Evolutionary conservation across 2,329 filamentous ascomycete species (phyloP).

Genomic region (Colletotrichum sp.): DNA sequence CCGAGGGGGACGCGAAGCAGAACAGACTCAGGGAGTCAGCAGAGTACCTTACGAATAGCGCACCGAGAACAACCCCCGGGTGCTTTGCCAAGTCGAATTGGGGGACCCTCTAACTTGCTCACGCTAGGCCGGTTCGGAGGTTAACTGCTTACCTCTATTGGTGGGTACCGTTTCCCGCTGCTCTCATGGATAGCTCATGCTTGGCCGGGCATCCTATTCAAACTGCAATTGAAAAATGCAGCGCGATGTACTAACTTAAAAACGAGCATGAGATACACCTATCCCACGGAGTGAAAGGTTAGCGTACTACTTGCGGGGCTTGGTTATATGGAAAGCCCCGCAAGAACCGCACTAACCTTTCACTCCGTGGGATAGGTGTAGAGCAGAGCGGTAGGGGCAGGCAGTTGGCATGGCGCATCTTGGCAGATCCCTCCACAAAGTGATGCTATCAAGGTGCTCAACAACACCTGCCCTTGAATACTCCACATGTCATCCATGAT

Average conservation of each 20-base stretch:
- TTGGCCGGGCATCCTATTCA: neutral
- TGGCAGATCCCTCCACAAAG: neutral
- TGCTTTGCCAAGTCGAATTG: neutral
- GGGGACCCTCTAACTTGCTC: slow-evolving; percentile 7
- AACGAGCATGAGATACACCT: neutral
- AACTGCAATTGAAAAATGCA: neutral
- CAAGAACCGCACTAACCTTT: no score
- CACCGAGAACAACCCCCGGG: neutral
- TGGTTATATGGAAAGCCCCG: no score
- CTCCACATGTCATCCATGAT: neutral
- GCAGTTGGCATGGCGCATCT: neutral
- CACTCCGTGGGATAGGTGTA: no score
- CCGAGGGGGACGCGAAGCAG: no score
- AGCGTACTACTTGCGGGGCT: no score
- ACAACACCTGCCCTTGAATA: no score
- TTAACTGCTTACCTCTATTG: neutral
- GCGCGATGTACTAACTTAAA: neutral
- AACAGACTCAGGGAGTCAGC: no score
- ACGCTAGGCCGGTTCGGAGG: neutral
- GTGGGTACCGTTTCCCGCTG: neutral
- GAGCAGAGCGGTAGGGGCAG: neutral
- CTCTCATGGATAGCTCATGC: no score
- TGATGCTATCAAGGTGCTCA: neutral
- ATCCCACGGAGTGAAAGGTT: no score
- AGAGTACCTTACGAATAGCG: no score